phyloP scores from a whole-genome alignment of 2,329 filamentous ascomycete species.

The Apiospora aurea region DNA sequence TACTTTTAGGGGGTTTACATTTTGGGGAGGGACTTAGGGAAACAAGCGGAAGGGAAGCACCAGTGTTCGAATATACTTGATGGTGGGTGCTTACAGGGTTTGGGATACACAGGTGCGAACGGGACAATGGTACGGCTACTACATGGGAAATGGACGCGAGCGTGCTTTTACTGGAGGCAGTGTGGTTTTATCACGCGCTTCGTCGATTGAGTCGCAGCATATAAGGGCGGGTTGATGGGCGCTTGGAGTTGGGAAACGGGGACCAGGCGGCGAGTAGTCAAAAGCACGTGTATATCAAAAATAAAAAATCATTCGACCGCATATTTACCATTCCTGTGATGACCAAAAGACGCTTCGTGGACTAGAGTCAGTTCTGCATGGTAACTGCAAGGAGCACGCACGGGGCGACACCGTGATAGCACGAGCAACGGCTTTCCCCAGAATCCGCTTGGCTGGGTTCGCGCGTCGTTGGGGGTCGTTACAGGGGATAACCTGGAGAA shows the following conservation, averaged over 20 bases:
- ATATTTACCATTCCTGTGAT: background rate
- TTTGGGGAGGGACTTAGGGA: background rate
- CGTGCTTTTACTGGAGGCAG: background rate
- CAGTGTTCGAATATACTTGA: background rate
- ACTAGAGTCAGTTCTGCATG: background rate
- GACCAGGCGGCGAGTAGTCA: background rate
- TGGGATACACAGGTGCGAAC: background rate
- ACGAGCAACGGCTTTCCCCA: background rate
- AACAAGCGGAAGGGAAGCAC: background rate
- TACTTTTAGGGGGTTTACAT: background rate
- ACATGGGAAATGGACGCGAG: background rate
- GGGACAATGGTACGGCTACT: background rate
- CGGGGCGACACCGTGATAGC: background rate
- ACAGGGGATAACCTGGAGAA: background rate
- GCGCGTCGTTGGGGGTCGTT: background rate
- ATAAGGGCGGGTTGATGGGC: background rate
- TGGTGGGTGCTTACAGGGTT: background rate
- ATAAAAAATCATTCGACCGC: background rate
- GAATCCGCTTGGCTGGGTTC: slow-evolving; percentile 5
- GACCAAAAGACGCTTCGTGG: too few species aligned
- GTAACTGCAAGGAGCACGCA: background rate
- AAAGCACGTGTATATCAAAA: slow-evolving; percentile 1
- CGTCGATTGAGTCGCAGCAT: background rate
- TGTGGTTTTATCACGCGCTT: background rate
- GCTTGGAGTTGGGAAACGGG: background rate